phyloP scores from a whole-genome alignment of 2,329 filamentous ascomycete species.

The Sphaerostilbella broomeana region DNA sequence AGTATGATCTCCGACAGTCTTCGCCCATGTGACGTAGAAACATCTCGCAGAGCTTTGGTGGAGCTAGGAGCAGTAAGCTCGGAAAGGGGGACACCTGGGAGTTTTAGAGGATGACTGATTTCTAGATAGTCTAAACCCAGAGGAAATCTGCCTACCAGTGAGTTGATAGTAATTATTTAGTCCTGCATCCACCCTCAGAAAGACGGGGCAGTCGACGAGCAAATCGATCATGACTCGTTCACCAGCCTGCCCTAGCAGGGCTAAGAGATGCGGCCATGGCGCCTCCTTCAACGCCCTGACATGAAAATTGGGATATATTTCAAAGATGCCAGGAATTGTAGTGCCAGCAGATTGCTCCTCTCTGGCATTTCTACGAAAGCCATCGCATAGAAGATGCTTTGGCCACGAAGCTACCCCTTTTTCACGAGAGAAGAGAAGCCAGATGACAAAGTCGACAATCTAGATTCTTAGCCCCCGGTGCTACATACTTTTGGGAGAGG shows the following conservation, averaged over 20 bases:
- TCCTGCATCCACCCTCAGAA: conserved; percentile 53
- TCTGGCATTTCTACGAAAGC: conserved; percentile 52
- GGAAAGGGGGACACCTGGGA: conserved; percentile 43
- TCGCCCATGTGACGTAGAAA: conserved; percentile 9
- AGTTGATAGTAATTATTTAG: conserved; percentile 69
- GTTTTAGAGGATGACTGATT: background rate
- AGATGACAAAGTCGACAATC: conserved; percentile 73
- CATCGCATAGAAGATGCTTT: conserved; percentile 75
- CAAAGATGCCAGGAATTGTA: conserved; percentile 59
- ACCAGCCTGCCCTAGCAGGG: conserved; percentile 66
- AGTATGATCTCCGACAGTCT: conserved; percentile 60
- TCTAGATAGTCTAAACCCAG: too few species aligned
- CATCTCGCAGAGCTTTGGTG: background rate
- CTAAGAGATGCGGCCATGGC: conserved; percentile 71
- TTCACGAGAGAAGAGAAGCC: conserved; percentile 63
- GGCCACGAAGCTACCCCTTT: conserved; percentile 43
- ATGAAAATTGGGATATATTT: conserved; percentile 61
- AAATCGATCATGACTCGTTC: conserved; percentile 73
- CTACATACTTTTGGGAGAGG: background rate
- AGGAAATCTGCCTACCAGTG: conserved; percentile 50
- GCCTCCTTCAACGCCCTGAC: conserved; percentile 59
- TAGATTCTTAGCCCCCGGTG: conserved; percentile 33
- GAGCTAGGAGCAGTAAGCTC: conserved; percentile 29
- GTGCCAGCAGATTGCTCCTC: conserved; percentile 27
- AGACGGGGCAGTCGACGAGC: conserved; percentile 72